phyloP scores from a whole-genome alignment of 805 yeast genomes.

The Tetrapisispora fleetii region DNA sequence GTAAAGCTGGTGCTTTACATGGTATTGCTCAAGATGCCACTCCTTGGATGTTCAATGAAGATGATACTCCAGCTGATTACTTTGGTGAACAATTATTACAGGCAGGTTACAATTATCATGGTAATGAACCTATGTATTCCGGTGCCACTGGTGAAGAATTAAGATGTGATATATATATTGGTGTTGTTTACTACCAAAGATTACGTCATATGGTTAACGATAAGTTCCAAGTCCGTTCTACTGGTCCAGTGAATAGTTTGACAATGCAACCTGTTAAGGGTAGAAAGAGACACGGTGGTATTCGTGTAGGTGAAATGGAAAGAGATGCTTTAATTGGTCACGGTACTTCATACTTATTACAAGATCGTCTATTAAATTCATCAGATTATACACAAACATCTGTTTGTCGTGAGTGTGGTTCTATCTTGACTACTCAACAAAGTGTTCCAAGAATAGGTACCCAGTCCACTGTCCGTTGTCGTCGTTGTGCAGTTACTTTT shows the following conservation, averaged over 20 bases:
- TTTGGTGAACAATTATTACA: conserved; percentile 84
- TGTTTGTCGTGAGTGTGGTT: conserved; percentile 88
- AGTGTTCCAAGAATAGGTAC: conserved; percentile 89
- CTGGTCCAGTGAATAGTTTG: conserved; percentile 94
- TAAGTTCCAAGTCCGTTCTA: conserved; percentile 97
- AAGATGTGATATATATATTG: conserved; percentile 90
- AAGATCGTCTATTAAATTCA: conserved; percentile 89
- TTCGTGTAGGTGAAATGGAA: conserved; percentile 99
- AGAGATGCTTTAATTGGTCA: conserved; percentile 98
- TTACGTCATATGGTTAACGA: conserved; percentile 99
- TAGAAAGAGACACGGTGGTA: conserved; percentile 98
- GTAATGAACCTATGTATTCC: conserved; percentile 97
- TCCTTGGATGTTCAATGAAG: conserved; percentile 88
- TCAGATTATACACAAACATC: conserved; percentile 91
- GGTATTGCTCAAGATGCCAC: conserved; percentile 97
- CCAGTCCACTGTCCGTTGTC: conserved; percentile 68
- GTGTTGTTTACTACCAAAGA: conserved; percentile 96
- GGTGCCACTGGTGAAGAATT: conserved; percentile 98
- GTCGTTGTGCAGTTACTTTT: conserved; percentile 75
- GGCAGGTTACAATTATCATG: conserved; percentile 95
- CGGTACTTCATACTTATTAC: conserved; percentile 90
- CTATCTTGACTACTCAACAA: conserved; percentile 77
- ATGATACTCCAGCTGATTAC: conserved; percentile 93
- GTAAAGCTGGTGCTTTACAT: conserved; percentile 96
- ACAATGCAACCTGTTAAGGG: conserved; percentile 99